Conservation (phyloP, 1,284 basidiomycete species). For the Boletellus dicymbophilus region DNA sequence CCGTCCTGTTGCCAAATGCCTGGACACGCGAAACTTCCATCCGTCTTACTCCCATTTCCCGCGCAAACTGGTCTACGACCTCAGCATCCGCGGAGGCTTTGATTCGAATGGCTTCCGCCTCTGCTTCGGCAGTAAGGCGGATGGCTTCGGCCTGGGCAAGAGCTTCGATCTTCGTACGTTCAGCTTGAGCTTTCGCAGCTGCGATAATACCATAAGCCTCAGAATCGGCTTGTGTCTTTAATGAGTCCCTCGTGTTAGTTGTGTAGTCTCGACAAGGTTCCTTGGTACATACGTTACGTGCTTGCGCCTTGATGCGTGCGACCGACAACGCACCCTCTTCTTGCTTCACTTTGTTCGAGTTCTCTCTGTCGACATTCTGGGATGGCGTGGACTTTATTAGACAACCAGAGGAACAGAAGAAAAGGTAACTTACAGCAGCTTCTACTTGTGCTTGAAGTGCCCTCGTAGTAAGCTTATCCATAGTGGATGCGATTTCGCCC, state of each 20-base stretch:
- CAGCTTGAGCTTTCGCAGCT: conserved; percentile 73
- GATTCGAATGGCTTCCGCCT: conserved; percentile 66
- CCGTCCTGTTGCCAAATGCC: conserved; percentile 68
- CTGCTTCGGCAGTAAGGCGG: conserved; percentile 68
- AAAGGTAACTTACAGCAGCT: conserved; percentile 58
- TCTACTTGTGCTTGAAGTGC: conserved; percentile 83
- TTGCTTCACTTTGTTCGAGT: conserved; percentile 82
- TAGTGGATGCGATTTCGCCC: conserved; percentile 77
- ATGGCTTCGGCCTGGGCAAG: conserved; percentile 74
- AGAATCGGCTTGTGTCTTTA: conserved; percentile 66
- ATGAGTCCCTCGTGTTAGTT: conserved; percentile 11
- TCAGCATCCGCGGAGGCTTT: conserved; percentile 63
- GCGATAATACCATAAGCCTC: conserved; percentile 73
- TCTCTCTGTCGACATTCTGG: conserved; percentile 80
- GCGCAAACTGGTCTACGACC: conserved; percentile 66
- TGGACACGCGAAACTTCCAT: conserved; percentile 62
- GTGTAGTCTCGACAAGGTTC: neutral
- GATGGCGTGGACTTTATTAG: neutral
- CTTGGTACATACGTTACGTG: conserved; percentile 50
- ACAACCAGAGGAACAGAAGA: neutral
- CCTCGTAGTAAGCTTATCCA: conserved; percentile 81
- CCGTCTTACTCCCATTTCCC: conserved; percentile 71
- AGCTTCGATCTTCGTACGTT: conserved; percentile 69
- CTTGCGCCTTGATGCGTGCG: conserved; percentile 70
- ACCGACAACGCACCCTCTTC: conserved; percentile 77